Base-by-base conservation (phyloP, 1,139 yeast genomes). In the Torulaspora globosa region DNA sequence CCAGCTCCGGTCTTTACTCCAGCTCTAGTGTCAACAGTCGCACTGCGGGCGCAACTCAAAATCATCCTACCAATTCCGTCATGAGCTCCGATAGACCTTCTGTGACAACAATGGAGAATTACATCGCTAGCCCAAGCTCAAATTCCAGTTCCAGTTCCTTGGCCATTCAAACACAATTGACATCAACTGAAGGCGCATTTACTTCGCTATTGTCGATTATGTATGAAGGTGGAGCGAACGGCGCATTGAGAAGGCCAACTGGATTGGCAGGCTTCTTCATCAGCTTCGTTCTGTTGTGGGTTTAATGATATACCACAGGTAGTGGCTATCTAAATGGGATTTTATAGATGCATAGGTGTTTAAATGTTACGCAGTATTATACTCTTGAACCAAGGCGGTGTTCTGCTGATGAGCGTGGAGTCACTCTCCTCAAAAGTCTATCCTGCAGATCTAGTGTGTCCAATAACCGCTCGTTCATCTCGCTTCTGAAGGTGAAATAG, bases 401-500 rank as follows among this genome's bases (percentile, higher is more conserved):
- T 32, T 60, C 65, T 10, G 53, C 19, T 3, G 67, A 61, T 1
- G 66, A 53, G 19, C 60, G 52, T 14, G 65, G 66, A 3, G 66
- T 59, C 3, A 64, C 55, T 38, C 67, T 54, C 43, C 62, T 49
- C 15, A 60, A 35, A 21, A 65, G 47, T 29, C 60, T 53, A 29
- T 62, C 62, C 44, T 65, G 68, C 19, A 63, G 41, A 34, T 49
- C 43, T 24, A 57, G 48, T 33, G 56, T 57, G 14, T 73, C 70
- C 41, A 69, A 56, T 62, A 79, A 63, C 42, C 70, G 65, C 10
- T 68, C 68, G 53, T 71, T 74, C 1, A 71, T 65, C 7, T 63
- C 70, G 24, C 72, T 70, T 53, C 81, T 72, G 5, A 79, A 70
- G 31, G 66, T 71, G 50, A 69, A 82, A 54, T 72, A 77, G 16